Percentiles rank a stretch among this genome's conserved stretches.
Conservation (phyloP, 768 basidiomycete species). For the Panaeolus papilionaceus region DNA sequence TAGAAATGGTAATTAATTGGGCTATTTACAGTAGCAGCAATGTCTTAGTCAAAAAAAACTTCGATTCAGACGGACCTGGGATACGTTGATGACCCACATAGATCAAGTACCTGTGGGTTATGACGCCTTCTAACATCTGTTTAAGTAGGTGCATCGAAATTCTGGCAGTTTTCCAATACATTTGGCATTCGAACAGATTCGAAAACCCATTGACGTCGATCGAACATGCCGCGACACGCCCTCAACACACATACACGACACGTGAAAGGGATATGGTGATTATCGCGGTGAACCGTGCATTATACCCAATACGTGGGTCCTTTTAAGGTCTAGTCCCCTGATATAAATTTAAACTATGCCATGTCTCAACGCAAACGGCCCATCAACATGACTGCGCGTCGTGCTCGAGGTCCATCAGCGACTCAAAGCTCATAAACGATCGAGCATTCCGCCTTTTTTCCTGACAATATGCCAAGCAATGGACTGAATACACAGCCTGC, state of each 20-base stretch:
- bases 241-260: not conserved
- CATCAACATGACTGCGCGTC: not conserved
- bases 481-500: not conserved
- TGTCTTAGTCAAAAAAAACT: too few relatives aligned
- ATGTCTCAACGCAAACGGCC: not conserved
- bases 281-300: not conserved
- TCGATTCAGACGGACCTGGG: too few relatives aligned
- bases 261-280: not conserved
- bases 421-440: not conserved
- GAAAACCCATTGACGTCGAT: not conserved
- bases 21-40: too few relatives aligned
- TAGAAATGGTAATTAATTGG: too few relatives aligned
- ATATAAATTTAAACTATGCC: not conserved
- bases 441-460: not conserved
- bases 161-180: too few relatives aligned
- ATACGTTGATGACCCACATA: too few relatives aligned
- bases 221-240: not conserved
- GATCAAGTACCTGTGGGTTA: too few relatives aligned
- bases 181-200: too few relatives aligned
- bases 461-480: not conserved
- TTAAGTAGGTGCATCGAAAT: too few relatives aligned
- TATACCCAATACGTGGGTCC: not conserved
- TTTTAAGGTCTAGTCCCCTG: not conserved
- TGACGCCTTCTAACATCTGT: too few relatives aligned
- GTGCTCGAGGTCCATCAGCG: not conserved